Base-by-base conservation (phyloP, 2,329 filamentous ascomycete genomes). In the Alternaria sp. region DNA sequence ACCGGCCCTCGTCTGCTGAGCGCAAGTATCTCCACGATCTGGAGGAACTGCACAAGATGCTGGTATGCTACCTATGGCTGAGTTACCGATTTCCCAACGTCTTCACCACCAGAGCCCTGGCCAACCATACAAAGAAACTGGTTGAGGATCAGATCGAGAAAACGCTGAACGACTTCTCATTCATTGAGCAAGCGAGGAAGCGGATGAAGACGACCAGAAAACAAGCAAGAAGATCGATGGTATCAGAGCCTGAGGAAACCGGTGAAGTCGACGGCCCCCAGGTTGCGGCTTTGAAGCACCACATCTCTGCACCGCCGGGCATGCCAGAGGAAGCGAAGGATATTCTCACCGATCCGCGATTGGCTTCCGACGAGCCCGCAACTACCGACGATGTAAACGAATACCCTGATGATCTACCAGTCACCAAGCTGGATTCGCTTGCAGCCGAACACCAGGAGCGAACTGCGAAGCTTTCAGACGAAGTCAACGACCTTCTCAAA, bases 21-120 rank as follows among this genome's bases (percentile, higher is more conserved):
- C 81, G 85, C 57, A 77, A 83, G 0, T 92, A 93, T 69, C 84
- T 99, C 11, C 82, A 83, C 58, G 81, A 84, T 9, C 83, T 98
- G 19, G 96, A 99, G 78, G 79, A 83, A 4, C 84, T 99, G 15
- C 96, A 99, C 81, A 92, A 92, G 72, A 85, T 88, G 26, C 83
- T 99, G 40, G 93, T 95, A 47, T 83, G 94, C 50, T 99, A 98
- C 76, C 85, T 97, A 2, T 99, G 96, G 96, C 85, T 99, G 15
- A 95, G 92, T 71, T 98, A 95, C 80, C 90, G 95, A 7, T 97
- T 95, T 78, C 85, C 89, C 4, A 92, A 92, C 52, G 86, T 96
- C 54, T 97, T 97, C 78, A 86, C 83, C 6, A 92, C 90, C 67
- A 88, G 95, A 71, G 83, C 84, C 1, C 84, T 97, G 46, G 93